Evolutionary conservation across 805 yeast species (phyloP).

Genomic region (Wickerhamiella cacticola): DNA sequence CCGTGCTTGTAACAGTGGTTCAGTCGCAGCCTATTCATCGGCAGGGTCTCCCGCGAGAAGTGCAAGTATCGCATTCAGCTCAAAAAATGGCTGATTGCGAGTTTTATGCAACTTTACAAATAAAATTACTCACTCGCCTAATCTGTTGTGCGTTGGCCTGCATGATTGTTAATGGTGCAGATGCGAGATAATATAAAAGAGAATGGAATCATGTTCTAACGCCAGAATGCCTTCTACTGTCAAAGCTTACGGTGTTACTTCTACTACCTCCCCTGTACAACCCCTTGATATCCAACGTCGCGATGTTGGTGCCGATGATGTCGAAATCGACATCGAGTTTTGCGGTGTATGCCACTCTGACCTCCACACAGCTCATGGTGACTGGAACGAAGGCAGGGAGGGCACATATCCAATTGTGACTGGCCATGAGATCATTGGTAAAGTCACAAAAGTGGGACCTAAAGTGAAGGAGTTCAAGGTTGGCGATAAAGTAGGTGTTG

Average conservation of each 20-base stretch:
- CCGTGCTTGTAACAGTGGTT: no score
- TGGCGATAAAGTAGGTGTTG: slow-evolving; percentile 74
- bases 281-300: slow-evolving; percentile 16
- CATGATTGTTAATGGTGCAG: no score
- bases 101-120: no score
- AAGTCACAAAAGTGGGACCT: slow-evolving; percentile 39
- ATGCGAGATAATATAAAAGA: no score
- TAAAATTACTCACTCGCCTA: no score
- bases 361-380: slow-evolving; percentile 39
- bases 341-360: slow-evolving; percentile 46
- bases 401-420: slow-evolving; percentile 30
- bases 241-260: slow-evolving; percentile 11
- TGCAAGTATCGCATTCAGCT: no score
- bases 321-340: slow-evolving; percentile 24
- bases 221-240: no score
- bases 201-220: no score
- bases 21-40: no score
- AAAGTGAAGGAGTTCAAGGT: slow-evolving; percentile 39
- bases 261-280: neutral
- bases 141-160: no score
- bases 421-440: slow-evolving; percentile 39
- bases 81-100: no score
- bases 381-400: slow-evolving; percentile 34
- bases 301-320: slow-evolving; percentile 23
- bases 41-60: no score